Base-by-base conservation (phyloP, 2,329 filamentous ascomycete species). In the Colletotrichum shisoi region DNA sequence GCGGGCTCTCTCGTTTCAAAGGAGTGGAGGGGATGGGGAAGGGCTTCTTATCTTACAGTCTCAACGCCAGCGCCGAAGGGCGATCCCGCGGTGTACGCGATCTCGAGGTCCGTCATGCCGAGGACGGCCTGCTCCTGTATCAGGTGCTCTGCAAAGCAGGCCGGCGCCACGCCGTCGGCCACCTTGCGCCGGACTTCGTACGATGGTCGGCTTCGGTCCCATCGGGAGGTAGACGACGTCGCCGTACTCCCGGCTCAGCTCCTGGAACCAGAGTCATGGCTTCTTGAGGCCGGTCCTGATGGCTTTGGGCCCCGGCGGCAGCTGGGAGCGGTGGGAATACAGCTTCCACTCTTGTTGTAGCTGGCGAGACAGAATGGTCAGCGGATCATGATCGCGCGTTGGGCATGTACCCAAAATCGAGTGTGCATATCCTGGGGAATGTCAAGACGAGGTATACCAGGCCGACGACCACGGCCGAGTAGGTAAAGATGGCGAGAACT, bases 1-100 rank as follows among this genome's bases (percentile, higher is more conserved):
- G 42, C 13, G 2, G 51, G 4, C 37, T 34, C 5, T 15, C 9
- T 1, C 37, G 27, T 31, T 37, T 4, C 5, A 12, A 27, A 46
- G 45, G 24, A 3, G 4, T 12, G 2, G 8, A 31, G 27, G 27
- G 7, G 27, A 7, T 1, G 27, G 27, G 6, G n/a, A n/a, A 4
- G 3, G 21, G 17, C 0, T 1, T 3, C 1, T 34, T 13, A 71
- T 37, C 76, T 71, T 69, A 79, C 79, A 0, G 79, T 81, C 67
- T 81, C 79, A 0, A 81, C 79, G 0, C 80, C 79, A 0, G 80
- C 80, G 0, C 80, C 82, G 34, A 83, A 83, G 0, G 82, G 77
- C 1, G 79, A 79, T 1, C 81, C 82, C 0, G 80, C 79, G 0
- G 79, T 75, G 46, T 82, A 82, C 0, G 80, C 80, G 37, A 80